Conservation (phyloP, 495 filamentous ascomycete genomes). For the Neurospora sp. region DNA sequence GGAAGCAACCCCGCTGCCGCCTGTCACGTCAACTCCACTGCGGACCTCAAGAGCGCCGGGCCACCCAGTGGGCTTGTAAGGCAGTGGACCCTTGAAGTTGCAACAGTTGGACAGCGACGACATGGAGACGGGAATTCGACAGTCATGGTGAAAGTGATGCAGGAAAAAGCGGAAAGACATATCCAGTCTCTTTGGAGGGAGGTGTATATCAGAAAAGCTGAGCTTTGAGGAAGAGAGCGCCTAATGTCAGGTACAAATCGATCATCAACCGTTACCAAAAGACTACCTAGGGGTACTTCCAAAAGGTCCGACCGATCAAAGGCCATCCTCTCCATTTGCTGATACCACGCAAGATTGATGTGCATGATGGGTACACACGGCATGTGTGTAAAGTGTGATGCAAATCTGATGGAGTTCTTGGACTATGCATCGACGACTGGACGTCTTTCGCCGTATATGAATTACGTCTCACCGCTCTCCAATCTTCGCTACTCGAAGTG, state of each 20-base stretch:
- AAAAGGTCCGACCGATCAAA: background rate
- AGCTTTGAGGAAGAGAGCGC: background rate
- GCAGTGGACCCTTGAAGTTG: background rate
- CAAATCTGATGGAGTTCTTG: background rate
- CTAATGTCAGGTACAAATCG: background rate
- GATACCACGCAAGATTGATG: background rate
- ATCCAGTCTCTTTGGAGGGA: background rate
- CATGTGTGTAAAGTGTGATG: background rate
- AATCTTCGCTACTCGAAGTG: background rate
- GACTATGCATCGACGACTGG: background rate
- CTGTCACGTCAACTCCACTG: background rate
- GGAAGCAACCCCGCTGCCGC: background rate
- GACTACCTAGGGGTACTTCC: background rate
- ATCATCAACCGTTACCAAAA: background rate
- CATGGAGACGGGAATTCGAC: background rate
- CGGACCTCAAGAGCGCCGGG: background rate
- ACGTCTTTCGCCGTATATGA: background rate
- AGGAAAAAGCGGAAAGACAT: background rate
- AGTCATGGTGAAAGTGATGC: background rate
- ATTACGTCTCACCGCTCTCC: background rate
- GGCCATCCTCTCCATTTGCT: background rate
- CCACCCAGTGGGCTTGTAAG: background rate
- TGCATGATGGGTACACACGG: background rate
- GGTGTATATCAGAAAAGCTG: background rate
- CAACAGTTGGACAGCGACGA: background rate